Percentiles rank a stretch among this genome's conserved stretches.
These are phyloP conservation scores for Ganoderma multipileum DNA, from an alignment of 1,284 basidiomycete species.

Conservation along the genomic window DNA sequence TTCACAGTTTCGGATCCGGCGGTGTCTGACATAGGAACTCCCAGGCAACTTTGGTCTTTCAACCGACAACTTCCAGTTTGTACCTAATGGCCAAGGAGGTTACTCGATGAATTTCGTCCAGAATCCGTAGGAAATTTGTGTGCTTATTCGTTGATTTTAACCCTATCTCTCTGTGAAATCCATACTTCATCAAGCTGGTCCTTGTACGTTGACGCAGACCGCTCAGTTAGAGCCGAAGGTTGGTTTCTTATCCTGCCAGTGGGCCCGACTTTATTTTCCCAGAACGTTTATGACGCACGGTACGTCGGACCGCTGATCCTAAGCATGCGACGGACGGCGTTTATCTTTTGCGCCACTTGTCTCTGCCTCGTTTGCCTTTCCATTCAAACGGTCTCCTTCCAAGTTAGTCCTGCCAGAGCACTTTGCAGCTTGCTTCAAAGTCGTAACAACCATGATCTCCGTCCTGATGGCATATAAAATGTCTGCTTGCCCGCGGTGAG, in stretches of 20 bases:
- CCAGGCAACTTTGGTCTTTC: conserved; percentile 87
- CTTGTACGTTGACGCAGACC: too few relatives aligned
- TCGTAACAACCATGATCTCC: neutral
- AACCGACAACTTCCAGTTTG: conserved; percentile 95
- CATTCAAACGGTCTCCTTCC: too few relatives aligned
- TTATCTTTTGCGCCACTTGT: neutral
- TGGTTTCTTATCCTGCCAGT: too few relatives aligned
- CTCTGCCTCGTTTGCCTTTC: neutral
- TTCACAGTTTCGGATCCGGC: neutral
- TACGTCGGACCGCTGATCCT: neutral
- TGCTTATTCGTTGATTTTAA: neutral
- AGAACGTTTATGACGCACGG: too few relatives aligned
- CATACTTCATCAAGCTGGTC: too few relatives aligned
- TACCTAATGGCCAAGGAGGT: conserved; percentile 90
- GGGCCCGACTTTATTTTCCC: too few relatives aligned
- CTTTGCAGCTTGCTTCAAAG: neutral
- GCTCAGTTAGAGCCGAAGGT: too few relatives aligned
- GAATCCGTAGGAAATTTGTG: neutral
- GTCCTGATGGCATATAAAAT: neutral
- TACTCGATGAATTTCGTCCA: conserved; percentile 89
- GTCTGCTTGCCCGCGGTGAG: neutral
- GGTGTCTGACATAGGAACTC: neutral
- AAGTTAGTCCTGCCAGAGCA: neutral
- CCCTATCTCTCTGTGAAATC: neutral
- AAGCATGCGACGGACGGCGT: neutral